These are phyloP conservation scores for Cymbomonas tetramitiformis DNA, from an alignment of 139 green algal species.

Conservation along the genomic window DNA sequence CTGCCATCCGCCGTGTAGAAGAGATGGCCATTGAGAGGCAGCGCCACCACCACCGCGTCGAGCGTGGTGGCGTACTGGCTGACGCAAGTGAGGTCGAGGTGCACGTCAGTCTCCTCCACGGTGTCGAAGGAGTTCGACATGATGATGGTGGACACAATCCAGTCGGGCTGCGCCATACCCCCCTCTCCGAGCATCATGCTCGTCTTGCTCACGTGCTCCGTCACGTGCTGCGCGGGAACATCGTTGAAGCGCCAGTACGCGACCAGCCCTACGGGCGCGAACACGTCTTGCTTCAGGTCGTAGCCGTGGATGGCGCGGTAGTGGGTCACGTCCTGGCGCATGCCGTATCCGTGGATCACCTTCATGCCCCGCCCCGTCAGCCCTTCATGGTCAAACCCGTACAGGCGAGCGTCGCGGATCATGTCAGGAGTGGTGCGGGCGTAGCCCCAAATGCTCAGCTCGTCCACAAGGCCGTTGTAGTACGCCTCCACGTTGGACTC, in stretches of 20 bases:
- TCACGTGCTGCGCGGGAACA: background rate
- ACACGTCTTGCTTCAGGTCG: too few relatives aligned
- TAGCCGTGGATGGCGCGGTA: too few relatives aligned
- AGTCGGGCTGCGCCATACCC: constrained; percentile 12
- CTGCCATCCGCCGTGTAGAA: constrained; percentile 12
- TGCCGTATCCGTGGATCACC: too few relatives aligned
- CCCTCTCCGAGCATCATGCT: background rate
- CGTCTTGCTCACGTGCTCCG: too few relatives aligned
- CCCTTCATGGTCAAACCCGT: too few relatives aligned
- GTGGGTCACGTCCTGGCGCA: too few relatives aligned
- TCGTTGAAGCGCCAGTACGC: too few relatives aligned
- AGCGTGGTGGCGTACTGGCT: background rate
- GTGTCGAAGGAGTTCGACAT: background rate
- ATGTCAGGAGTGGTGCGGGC: too few relatives aligned
- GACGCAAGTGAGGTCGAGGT: background rate
- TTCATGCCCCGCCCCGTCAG: too few relatives aligned
- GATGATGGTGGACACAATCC: background rate
- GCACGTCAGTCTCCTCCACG: background rate
- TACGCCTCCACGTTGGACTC: background rate
- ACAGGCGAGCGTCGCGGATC: too few relatives aligned
- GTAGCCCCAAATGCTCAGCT: constrained; percentile 15
- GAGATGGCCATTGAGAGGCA: constrained; percentile 4
- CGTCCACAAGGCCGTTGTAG: constrained; percentile 10
- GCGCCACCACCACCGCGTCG: constrained; percentile 8
- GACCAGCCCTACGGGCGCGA: too few relatives aligned